Base-by-base conservation (phyloP, 31 red algal species). In the Endocladia muricata region DNA sequence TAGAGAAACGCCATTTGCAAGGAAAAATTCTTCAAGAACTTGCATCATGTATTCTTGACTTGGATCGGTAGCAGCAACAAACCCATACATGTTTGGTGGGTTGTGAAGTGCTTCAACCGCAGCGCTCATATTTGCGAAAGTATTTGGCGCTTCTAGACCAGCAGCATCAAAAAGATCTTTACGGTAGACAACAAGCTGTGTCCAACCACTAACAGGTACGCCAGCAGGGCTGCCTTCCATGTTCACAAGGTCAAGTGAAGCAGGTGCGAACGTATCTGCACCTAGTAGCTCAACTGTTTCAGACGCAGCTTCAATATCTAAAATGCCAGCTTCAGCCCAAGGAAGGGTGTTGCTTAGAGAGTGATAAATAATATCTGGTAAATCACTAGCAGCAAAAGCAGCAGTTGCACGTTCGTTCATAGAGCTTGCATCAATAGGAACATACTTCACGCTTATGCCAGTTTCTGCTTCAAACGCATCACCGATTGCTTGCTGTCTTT, bases 171-270 rank as follows among this genome's bases (percentile, higher is more conserved):
- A 52, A 15, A 52, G 47, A 52, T 52, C 47, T 15, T 11, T n/a
- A 52, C 47, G 47, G 47, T 52, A 52, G n/a, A 52, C 47, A 52
- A 52, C 47, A 52, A 52, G 47, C 47, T 52, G 47, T 11, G 47
- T 52, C 47, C 47, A 52, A 52, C 47, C 47, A n/a, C n/a, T n/a
- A 15, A n/a, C n/a, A 52, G 47, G 47, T 52, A 52, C 47, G n/a
- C 13, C 13, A n/a, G n/a, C 47, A n/a, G n/a, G 11, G 11, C n/a
- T n/a, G n/a, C 47, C 47, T 15, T 52, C n/a, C 13, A n/a, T 15
- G 11, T 52, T 52, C 13, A n/a, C 47, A 13, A 52, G 11, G 47
- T 52, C n/a, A n/a, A 52, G n/a, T n/a, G n/a, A n/a, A n/a, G n/a
- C n/a, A n/a, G n/a, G n/a, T n/a, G n/a, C n/a, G n/a, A n/a, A n/a